These are phyloP conservation scores for Ophiostoma sp. DNA, from an alignment of 2,329 filamentous ascomycete species.

Conservation along the genomic window DNA sequence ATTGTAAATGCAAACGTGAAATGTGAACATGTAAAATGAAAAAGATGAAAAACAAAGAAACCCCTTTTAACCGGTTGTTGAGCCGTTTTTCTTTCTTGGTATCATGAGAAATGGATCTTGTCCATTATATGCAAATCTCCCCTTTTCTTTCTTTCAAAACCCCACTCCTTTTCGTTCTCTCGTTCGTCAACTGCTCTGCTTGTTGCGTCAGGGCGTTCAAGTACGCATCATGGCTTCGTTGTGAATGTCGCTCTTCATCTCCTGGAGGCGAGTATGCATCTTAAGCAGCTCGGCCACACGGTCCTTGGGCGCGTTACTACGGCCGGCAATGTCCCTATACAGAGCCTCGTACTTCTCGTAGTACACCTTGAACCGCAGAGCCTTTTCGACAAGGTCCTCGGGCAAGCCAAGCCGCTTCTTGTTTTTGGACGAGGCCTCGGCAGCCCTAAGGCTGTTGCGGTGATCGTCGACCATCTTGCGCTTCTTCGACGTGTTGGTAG, in stretches of 20 bases:
- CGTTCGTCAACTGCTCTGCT: not conserved
- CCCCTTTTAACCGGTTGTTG: not conserved
- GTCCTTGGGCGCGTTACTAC: conserved; percentile 52
- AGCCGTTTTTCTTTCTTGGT: conserved; percentile 9
- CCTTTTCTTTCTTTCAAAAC: not conserved
- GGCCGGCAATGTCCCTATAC: conserved; percentile 54
- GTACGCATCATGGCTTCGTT: conserved; percentile 38
- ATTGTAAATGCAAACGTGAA: conserved; percentile 3
- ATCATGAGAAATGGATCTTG: conserved; percentile 9
- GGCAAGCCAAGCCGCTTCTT: conserved; percentile 40
- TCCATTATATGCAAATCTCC: conserved; percentile 10
- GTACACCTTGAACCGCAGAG: conserved; percentile 55
- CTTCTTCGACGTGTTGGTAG: conserved; percentile 42
- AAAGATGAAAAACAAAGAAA: not conserved
- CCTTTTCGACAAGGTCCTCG: conserved; percentile 54
- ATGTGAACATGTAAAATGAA: not conserved
- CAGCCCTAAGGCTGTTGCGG: conserved; percentile 26
- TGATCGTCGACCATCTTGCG: conserved; percentile 41
- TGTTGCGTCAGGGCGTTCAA: not conserved
- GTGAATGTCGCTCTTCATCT: conserved; percentile 63
- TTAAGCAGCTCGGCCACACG: conserved; percentile 53
- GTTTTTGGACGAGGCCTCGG: conserved; percentile 32
- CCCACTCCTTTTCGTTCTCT: not conserved
- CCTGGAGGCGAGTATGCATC: conserved; percentile 55
- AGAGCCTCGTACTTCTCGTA: conserved; percentile 60